Percentiles rank a stretch among this genome's conserved stretches.
These are phyloP conservation scores for Salvia rosmarinus DNA, from an alignment of 257 asterid species.

Conservation along the genomic window DNA sequence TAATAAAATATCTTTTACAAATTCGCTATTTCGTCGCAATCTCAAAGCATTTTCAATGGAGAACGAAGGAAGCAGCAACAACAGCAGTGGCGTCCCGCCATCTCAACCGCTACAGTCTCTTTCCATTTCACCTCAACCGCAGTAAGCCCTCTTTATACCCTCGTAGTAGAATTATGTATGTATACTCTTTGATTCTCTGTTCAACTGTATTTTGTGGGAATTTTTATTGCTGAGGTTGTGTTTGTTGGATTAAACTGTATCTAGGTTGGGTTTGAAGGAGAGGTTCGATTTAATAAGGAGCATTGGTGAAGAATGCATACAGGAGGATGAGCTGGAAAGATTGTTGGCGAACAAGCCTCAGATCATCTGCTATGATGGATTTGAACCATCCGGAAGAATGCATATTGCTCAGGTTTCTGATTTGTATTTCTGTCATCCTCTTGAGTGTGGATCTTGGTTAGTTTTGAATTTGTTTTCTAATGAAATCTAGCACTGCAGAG, in stretches of 20 bases:
- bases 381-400: slow-evolving; percentile 97
- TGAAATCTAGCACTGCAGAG: neutral
- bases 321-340: slow-evolving; percentile 74
- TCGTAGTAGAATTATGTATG: neutral
- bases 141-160: slow-evolving; percentile 20
- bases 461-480: neutral
- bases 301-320: slow-evolving; percentile 91
- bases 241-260: slow-evolving; percentile 14
- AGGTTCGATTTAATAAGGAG: slow-evolving; percentile 67
- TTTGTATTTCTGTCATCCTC: neutral
- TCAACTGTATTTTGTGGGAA: neutral
- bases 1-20: neutral
- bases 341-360: slow-evolving; percentile 69
- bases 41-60: slow-evolving; percentile 30
- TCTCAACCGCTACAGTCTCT: slow-evolving; percentile 33
- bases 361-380: slow-evolving; percentile 83
- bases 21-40: neutral
- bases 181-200: neutral
- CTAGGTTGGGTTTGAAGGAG: slow-evolving; percentile 65
- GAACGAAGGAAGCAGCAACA: slow-evolving; percentile 30
- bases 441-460: slow-evolving; percentile 1
- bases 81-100: slow-evolving; percentile 29
- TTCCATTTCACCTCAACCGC: slow-evolving; percentile 36
- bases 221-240: neutral
- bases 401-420: slow-evolving; percentile 86